Conservation (phyloP, 1,284 basidiomycete species). For the Ustilago trichophora region DNA sequence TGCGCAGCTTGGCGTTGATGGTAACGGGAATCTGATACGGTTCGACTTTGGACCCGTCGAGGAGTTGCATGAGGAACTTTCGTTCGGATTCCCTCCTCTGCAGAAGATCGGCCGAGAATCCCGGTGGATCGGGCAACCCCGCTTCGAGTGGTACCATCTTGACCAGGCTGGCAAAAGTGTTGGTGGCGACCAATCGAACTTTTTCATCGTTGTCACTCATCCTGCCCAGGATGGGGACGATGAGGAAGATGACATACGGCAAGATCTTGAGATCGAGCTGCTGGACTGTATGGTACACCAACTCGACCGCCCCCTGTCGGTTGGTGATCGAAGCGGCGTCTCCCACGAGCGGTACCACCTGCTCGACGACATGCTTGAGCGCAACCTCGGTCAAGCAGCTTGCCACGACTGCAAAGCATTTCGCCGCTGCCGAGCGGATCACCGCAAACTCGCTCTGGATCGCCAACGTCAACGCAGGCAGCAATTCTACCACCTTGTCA, state of each 20-base stretch:
- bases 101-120: slow-evolving; percentile 89
- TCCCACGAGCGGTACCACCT: slow-evolving; percentile 83
- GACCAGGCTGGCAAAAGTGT: slow-evolving; percentile 96
- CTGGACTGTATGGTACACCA: slow-evolving; percentile 86
- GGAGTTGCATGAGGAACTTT: slow-evolving; percentile 89
- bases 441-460: slow-evolving; percentile 86
- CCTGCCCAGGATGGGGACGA: slow-evolving; percentile 93
- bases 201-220: slow-evolving; percentile 96
- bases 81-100: slow-evolving; percentile 80
- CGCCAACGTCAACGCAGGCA: slow-evolving; percentile 79
- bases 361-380: slow-evolving; percentile 87
- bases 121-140: slow-evolving; percentile 91
- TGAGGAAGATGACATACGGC: slow-evolving; percentile 95
- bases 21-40: slow-evolving; percentile 85
- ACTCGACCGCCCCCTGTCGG: slow-evolving; percentile 88
- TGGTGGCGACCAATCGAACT: slow-evolving; percentile 89
- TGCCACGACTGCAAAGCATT: slow-evolving; percentile 86
- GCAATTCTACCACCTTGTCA: slow-evolving; percentile 76
- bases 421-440: slow-evolving; percentile 84
- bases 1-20: slow-evolving; percentile 92
- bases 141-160: slow-evolving; percentile 99
- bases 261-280: slow-evolving; percentile 91
- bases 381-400: slow-evolving; percentile 83
- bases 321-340: slow-evolving; percentile 81
- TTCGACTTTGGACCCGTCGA: slow-evolving; percentile 82